Base-by-base conservation (phyloP, 1,139 yeast genomes). In the Nakaseomyces delphensis region DNA sequence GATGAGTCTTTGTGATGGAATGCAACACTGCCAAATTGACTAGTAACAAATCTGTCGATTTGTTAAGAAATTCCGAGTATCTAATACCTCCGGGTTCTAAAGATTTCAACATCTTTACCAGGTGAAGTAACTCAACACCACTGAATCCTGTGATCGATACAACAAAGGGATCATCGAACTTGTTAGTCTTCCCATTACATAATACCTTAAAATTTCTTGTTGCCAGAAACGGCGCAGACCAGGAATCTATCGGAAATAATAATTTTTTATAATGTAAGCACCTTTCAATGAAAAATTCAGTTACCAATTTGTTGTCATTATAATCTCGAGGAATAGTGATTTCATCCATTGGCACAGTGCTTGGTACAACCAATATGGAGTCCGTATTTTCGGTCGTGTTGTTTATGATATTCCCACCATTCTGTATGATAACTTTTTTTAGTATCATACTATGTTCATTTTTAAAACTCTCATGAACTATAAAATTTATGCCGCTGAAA, bases 271-370 rank as follows among this genome's bases (percentile, higher is more conserved):
- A 81, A 59, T 73, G 81, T 25, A 87, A 66, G 25, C 85, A 74
- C 46, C 96, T 63, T 60, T 89, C 97, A 21, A 89, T 65, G 52
- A 83, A 81, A 89, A 95, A 86, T 61, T 89, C 96, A 1, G 95
- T 82, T 2, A 77, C 74, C 2, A 48, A 11, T 8, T 37, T 20
- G 10, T 30, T 19, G 11, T 35, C 10, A 10, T 40, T 18, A 2
- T 8, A 13, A 8, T 15, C 18, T 11, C 18, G 6, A 3, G 13
- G 27, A 7, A 39, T 13, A 10, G 36, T 19, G 7, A 48, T 16
- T n/a, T 44, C 39, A 16, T 53, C 50, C 4, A 46, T 11, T 4
- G 60, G 49, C 2, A 36, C 35, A 38, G 47, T 41, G 35, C 54
- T 50, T 8, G 60, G 60, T n/a, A 56, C 39, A 7, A 56, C 38